phyloP scores from a whole-genome alignment of 1,284 basidiomycete species.

The Rhizopogon hawkerae region DNA sequence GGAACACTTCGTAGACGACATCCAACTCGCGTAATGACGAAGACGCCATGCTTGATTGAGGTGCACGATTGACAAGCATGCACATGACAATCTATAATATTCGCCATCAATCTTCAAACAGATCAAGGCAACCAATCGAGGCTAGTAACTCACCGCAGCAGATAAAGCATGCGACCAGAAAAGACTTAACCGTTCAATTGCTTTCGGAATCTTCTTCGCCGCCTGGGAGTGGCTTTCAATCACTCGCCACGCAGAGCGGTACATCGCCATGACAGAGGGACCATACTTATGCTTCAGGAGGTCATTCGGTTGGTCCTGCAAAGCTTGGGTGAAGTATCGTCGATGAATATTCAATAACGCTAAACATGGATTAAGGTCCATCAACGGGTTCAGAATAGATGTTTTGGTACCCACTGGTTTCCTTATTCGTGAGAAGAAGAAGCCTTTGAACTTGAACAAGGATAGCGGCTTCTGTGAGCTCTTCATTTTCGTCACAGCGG shows the following conservation, averaged over 20 bases:
- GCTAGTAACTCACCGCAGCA: conserved; percentile 42
- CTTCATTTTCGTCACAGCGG: conserved; percentile 20
- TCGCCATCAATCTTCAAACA: not conserved
- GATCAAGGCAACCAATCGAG: conserved; percentile 2
- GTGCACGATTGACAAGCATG: conserved; percentile 50
- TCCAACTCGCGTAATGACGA: conserved; percentile 54
- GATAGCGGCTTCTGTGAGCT: conserved; percentile 11
- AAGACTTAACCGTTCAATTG: conserved; percentile 39
- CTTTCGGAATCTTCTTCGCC: conserved; percentile 32
- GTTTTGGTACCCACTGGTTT: conserved; percentile 39
- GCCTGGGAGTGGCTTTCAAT: conserved; percentile 40
- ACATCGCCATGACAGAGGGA: conserved; percentile 60
- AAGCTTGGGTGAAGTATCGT: conserved; percentile 56
- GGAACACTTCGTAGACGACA: conserved; percentile 40
- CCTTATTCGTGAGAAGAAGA: conserved; percentile 44
- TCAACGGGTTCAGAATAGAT: not conserved
- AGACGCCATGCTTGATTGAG: conserved; percentile 45
- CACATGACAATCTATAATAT: conserved; percentile 56
- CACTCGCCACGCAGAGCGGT: conserved; percentile 60
- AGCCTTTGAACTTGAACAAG: conserved; percentile 36
- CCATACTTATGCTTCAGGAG: conserved; percentile 53
- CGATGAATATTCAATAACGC: conserved; percentile 61
- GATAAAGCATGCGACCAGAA: conserved; percentile 57
- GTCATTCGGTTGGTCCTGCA: conserved; percentile 50
- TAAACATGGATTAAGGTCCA: conserved; percentile 20